Percentiles rank a stretch among this genome's conserved stretches.
These are phyloP conservation scores for Euphorbia lathyris DNA, from an alignment of 345 rosid genomes.

Conservation along the genomic window DNA sequence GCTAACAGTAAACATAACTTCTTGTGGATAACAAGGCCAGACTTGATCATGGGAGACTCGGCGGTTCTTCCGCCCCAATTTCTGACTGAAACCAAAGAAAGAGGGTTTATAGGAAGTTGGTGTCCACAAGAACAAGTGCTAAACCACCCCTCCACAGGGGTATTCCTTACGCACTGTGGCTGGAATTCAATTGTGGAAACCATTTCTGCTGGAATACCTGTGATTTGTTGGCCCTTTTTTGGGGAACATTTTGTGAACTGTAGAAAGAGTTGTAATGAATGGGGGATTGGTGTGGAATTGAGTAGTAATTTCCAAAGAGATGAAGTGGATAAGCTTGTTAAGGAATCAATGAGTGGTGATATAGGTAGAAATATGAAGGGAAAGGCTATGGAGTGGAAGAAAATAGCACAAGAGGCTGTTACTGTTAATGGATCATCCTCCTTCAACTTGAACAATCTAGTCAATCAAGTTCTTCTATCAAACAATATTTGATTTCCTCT, in stretches of 20 bases:
- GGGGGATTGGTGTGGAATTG: conserved; percentile 2
- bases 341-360: conserved; percentile 2
- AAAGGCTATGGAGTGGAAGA: conserved; percentile 6
- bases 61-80: conserved; percentile 14
- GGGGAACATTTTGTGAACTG: conserved; percentile 17
- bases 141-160: neutral
- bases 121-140: conserved; percentile 15
- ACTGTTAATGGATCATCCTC: conserved; percentile 3
- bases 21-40: conserved; percentile 20
- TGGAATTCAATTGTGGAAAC: conserved; percentile 13
- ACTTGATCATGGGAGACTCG: conserved; percentile 12
- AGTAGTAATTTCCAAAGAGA: neutral
- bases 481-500: conserved; percentile 2
- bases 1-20: conserved; percentile 12
- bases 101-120: conserved; percentile 17
- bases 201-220: conserved; percentile 3
- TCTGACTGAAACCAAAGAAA: conserved; percentile 7
- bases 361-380: neutral
- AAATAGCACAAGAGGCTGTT: conserved; percentile 8
- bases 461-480: conserved; percentile 8
- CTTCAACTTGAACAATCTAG: conserved; percentile 10
- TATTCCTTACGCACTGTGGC: conserved; percentile 8
- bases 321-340: conserved; percentile 16
- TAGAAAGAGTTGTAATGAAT: conserved; percentile 15
- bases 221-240: conserved; percentile 11